Conservation (phyloP, 306 rosid genomes). For the Glycine soja region DNA sequence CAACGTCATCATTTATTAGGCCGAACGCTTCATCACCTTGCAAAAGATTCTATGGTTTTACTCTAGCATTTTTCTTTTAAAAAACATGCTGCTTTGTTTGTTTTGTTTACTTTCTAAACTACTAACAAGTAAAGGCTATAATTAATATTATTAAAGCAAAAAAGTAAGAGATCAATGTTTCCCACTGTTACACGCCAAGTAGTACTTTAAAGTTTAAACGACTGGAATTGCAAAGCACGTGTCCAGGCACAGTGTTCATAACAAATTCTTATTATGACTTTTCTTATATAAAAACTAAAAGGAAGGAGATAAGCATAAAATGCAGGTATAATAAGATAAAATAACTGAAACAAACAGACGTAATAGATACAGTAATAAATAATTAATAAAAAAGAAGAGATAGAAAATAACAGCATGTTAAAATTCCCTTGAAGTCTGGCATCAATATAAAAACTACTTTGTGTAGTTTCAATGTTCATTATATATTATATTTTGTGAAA, state of each 20-base stretch:
- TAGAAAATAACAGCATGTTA: too few relatives aligned
- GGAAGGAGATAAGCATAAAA: not conserved
- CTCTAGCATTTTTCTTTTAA: not conserved
- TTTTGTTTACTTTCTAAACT: too few relatives aligned
- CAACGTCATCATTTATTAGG: not conserved
- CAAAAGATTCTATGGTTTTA: not conserved
- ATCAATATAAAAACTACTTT: too few relatives aligned
- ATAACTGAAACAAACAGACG: not conserved
- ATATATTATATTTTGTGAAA: too few relatives aligned
- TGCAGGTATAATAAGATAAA: not conserved
- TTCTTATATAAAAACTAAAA: not conserved
- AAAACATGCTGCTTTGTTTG: not conserved
- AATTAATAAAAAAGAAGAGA: too few relatives aligned
- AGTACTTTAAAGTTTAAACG: not conserved
- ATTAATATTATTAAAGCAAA: not conserved
- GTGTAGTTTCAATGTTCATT: too few relatives aligned
- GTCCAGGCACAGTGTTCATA: not conserved
- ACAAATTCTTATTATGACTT: not conserved
- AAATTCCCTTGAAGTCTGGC: too few relatives aligned
- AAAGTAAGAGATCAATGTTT: not conserved
- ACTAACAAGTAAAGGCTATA: not conserved
- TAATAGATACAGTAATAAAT: too few relatives aligned
- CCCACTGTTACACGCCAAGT: conserved; percentile 28
- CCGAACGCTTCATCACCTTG: not conserved
- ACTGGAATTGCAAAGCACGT: conserved; percentile 12